Base-by-base conservation (phyloP, 208 protist species). In the Pavlovales sp. region DNA sequence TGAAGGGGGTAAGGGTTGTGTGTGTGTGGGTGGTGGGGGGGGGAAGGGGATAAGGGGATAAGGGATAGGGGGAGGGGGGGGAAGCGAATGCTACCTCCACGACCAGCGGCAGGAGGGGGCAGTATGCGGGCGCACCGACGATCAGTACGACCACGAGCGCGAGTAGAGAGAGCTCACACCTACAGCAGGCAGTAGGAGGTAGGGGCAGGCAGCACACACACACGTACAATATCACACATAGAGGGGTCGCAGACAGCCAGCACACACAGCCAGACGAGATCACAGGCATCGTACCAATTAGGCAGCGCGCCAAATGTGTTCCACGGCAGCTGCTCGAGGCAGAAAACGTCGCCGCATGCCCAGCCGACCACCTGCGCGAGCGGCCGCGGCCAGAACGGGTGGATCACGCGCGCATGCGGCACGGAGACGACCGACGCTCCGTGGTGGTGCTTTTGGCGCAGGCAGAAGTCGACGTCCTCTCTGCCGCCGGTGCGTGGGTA, bases 381-480 rank as follows among this genome's bases (percentile, higher is more conserved):
- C 41, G 79, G 76, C 7, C 37, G 42, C 22, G 8, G 28, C 86
- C 86, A 89, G 79, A 84, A 89, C 11, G 79, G 86, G 37, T 89
- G 86, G 37, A 47, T 22, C 5, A 89, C 76, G 7, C 32, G 36
- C 36, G 86, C 86, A 11, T 28, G 34, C 37, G 86, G 86, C 34
- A 89, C 86, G 42, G 86, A 28, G n/a, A 89, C 44, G 40, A 89
- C n/a, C 0, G 86, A n/a, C 8, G n/a, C n/a, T n/a, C 79, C 86
- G 44, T 81, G 76, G 0, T 39, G 4, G 22, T 71, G 40, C 75
- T 41, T 57, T 4, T 67, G 32, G 44, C n/a, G n/a, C n/a, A 89
- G 30, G 75, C 75, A 89, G 75, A 89, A 89, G 14, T 89, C 86
- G 4, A 89, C 75, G 75, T 89, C 86, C 79, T 89, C 86, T 0